phyloP scores from a whole-genome alignment of 2,329 filamentous ascomycete species.

The Stachybotrys chartarum region DNA sequence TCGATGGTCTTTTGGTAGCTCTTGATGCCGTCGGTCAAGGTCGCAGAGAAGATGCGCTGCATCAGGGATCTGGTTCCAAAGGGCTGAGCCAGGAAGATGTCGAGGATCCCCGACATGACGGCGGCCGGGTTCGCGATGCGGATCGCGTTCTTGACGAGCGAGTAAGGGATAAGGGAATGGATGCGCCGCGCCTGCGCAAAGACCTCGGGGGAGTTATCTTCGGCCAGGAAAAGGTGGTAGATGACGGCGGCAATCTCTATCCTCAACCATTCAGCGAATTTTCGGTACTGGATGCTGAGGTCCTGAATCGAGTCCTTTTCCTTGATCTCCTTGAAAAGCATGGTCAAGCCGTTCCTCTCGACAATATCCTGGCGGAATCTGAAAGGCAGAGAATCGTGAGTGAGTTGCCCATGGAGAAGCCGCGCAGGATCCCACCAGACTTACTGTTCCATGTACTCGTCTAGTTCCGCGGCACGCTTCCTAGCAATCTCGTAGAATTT shows the following conservation, averaged over 20 bases:
- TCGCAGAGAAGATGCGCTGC: constrained; percentile 90
- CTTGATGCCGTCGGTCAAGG: constrained; percentile 82
- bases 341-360: constrained; percentile 77
- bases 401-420: neutral
- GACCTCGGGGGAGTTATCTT: constrained; percentile 94
- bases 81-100: constrained; percentile 92
- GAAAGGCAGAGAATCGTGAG: constrained; percentile 9
- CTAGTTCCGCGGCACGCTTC: constrained; percentile 81
- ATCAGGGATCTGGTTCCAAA: constrained; percentile 85
- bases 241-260: constrained; percentile 96
- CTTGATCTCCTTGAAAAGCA: constrained; percentile 87
- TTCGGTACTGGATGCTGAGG: constrained; percentile 90
- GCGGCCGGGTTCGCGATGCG: constrained; percentile 92
- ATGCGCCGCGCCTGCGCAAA: constrained; percentile 93
- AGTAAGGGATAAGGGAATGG: constrained; percentile 90
- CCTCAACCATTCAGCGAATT: constrained; percentile 95
- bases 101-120: constrained; percentile 92
- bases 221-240: constrained; percentile 93
- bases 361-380: constrained; percentile 61
- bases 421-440: constrained; percentile 14
- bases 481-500: constrained; percentile 94
- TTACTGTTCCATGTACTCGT: constrained; percentile 95
- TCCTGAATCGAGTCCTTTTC: constrained; percentile 83
- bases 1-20: constrained; percentile 85
- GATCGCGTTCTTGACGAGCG: constrained; percentile 92